Evolutionary conservation across 2,329 filamentous ascomycete genomes (phyloP), one percentile per base, ranked within the genome.

Genomic region (Pseudopithomyces chartarum): DNA sequence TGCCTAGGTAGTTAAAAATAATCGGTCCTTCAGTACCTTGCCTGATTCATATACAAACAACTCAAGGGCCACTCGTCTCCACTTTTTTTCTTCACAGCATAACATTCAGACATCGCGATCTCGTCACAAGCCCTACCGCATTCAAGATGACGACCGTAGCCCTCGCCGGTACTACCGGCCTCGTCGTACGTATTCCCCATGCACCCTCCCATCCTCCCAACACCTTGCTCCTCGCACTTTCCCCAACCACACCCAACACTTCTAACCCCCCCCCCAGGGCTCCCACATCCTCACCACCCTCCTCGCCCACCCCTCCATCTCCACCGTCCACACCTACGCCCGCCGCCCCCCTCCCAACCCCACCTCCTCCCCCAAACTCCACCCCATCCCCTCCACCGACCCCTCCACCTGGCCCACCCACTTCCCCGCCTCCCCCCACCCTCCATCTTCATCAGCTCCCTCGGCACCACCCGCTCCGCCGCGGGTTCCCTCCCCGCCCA

Each of bases 401-500:
- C 66, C 86, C 1, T 74, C 84, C 7, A 82, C 84, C 70, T 97
- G 92, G 93, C 78, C 85, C 2, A 64, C 80, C 10, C 78, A 75
- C 40, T 80, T 83, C 64, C 82, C 95, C 47, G 76, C 79, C 33
- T 76, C 90, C 44, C 84, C 87, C 0, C 80, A 0, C 87, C 90
- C 0, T 73, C 80, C 1, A 80, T 90, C 62, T 88, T 95, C 78
- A 87, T 94, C 78, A 92, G 90, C 2, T 86, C 86, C 1, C 83
- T 97, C 1, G 94, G 89, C 56, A 97, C 92, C 2, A 97, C 93
- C 0, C 85, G 87, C 47, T 89, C 81, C 0, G 82, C 83, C 12
- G 92, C 92, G 0, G 93, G 93, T 59, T 82, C 89, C 55, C 79
- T 96, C 62, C 88, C 87, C 26, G 87, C 88, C 59, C 94, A 97